A percentile compares a stretch with the other conserved stretches of the same genome.
These are phyloP conservation scores for Gastroboletus turbinatus DNA, from an alignment of 1,284 basidiomycete species.

Conservation along the genomic window DNA sequence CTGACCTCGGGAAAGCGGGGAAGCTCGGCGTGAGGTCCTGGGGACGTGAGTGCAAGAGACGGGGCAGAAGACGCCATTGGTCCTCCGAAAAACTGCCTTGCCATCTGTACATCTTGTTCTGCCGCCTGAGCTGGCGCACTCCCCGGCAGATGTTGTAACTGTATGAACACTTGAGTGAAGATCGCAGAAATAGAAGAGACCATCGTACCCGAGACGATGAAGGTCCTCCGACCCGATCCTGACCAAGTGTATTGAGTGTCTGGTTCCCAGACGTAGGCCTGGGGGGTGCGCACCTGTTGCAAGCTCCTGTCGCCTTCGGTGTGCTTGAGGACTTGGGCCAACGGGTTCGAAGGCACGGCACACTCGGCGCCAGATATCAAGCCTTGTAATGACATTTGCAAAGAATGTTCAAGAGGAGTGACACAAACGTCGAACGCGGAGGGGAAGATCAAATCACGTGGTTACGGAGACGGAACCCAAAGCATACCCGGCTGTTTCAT, in stretches of 20 bases:
- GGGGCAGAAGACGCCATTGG: constrained; percentile 36
- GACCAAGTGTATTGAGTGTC: constrained; percentile 3
- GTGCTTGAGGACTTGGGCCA: constrained; percentile 90
- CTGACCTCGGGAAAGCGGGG: constrained; percentile 35
- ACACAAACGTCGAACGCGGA: not conserved
- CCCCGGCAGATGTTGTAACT: constrained; percentile 75
- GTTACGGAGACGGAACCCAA: not conserved
- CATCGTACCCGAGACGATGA: constrained; percentile 63
- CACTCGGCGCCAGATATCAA: constrained; percentile 93
- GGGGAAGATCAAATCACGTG: constrained; percentile 18
- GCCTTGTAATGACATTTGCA: constrained; percentile 67
- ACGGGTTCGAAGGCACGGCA: constrained; percentile 80
- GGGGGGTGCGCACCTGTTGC: constrained; percentile 61
- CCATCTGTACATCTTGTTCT: constrained; percentile 70
- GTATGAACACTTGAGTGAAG: constrained; percentile 7
- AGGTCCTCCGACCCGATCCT: constrained; percentile 75
- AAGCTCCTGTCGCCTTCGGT: constrained; percentile 88
- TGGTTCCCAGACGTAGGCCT: not conserved
- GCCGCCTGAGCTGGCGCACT: constrained; percentile 47
- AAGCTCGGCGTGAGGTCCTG: constrained; percentile 41
- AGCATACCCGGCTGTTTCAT: not conserved
- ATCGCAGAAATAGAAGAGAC: not conserved
- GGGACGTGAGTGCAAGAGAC: constrained; percentile 33
- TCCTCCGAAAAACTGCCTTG: constrained; percentile 74
- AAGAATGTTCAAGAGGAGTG: not conserved